These are phyloP conservation scores for Aspergillaceae sp. DNA, from an alignment of 2,329 filamentous ascomycete genomes.

Conservation along the genomic window DNA sequence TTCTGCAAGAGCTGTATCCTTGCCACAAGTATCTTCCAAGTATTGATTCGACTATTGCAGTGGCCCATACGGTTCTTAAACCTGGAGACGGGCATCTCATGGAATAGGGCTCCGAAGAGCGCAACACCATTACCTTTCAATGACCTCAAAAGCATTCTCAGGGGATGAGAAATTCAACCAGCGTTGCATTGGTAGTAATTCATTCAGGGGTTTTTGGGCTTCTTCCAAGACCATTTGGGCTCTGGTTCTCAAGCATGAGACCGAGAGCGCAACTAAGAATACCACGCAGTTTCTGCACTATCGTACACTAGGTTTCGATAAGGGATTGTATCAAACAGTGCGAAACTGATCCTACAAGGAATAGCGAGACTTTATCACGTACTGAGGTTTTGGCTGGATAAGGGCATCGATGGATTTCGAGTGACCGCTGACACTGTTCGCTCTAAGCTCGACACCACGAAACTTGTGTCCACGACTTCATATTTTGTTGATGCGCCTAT, in stretches of 20 bases:
- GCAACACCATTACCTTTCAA: slow-evolving; percentile 1
- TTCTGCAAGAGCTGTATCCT: slow-evolving; percentile 4
- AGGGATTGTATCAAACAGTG: slow-evolving; percentile 43
- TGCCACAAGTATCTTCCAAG: background rate
- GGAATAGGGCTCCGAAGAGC: slow-evolving; percentile 3
- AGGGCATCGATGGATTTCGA: slow-evolving; percentile 63
- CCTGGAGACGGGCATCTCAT: slow-evolving; percentile 1
- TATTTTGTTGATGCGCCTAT: slow-evolving; percentile 42
- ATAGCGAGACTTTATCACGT: slow-evolving; percentile 56
- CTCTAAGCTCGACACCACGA: slow-evolving; percentile 48
- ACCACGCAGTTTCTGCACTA: too few relatives aligned
- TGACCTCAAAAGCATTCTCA: slow-evolving; percentile 1
- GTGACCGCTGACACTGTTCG: slow-evolving; percentile 24
- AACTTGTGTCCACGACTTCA: slow-evolving; percentile 55
- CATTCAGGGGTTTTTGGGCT: background rate
- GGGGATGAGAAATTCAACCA: too few relatives aligned
- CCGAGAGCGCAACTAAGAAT: too few relatives aligned
- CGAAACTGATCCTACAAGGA: slow-evolving; percentile 67
- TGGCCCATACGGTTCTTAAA: background rate
- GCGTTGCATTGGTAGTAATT: background rate
- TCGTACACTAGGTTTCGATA: too few relatives aligned
- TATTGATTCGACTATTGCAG: slow-evolving; percentile 1
- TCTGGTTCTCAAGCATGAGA: too few relatives aligned
- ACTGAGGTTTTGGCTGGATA: slow-evolving; percentile 66
- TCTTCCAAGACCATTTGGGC: too few relatives aligned